Percentiles rank a stretch among this genome's conserved stretches.
These are phyloP conservation scores for Talaromyces sp. DNA, from an alignment of 2,329 filamentous ascomycete genomes.

Conservation along the genomic window DNA sequence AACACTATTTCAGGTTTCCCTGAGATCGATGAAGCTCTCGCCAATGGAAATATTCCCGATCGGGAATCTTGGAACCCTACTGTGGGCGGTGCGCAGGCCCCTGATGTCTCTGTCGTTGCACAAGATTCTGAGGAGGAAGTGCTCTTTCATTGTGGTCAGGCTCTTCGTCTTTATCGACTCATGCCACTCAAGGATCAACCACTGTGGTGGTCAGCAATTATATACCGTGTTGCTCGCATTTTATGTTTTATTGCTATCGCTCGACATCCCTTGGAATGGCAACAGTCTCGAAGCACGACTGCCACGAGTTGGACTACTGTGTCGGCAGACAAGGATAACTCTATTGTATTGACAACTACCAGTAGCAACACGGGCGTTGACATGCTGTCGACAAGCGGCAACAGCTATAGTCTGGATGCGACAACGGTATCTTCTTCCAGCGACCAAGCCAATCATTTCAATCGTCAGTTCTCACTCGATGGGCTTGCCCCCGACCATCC, in stretches of 20 bases:
- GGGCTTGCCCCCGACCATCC: neutral
- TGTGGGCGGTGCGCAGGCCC: neutral
- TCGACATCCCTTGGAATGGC: neutral
- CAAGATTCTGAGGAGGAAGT: neutral
- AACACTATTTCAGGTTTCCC: neutral
- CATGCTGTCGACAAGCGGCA: neutral
- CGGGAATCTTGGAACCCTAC: neutral
- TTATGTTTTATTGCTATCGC: neutral
- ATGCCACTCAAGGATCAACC: neutral
- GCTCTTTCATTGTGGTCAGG: neutral
- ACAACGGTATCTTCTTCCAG: neutral
- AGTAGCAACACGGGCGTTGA: neutral
- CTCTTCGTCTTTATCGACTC: neutral
- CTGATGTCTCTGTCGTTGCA: neutral
- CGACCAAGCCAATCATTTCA: neutral
- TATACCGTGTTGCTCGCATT: neutral
- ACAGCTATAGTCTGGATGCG: neutral
- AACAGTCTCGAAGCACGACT: neutral
- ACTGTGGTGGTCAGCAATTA: neutral
- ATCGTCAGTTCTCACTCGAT: neutral
- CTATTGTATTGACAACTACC: neutral
- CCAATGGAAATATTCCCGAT: neutral
- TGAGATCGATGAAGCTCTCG: neutral
- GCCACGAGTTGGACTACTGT: neutral
- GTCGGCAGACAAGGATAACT: neutral